Evolutionary conservation across 2,329 filamentous ascomycete species (phyloP), one percentile per base, ranked within the genome.

Genomic region (Alternaria atra): DNA sequence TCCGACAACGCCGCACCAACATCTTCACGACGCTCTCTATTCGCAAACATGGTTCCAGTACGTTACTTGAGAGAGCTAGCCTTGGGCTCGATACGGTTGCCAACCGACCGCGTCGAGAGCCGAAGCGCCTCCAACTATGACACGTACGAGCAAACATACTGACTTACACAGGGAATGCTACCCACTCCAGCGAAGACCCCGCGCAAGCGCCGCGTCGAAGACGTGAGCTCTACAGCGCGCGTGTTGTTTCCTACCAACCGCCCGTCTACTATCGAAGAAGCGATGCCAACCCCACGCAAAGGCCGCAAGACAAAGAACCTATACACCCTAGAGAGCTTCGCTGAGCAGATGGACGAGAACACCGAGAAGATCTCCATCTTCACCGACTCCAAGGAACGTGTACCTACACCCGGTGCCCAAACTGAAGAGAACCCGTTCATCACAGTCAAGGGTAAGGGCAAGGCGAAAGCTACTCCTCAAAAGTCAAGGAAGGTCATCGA

Each of bases 151-250:
- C 27, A 20, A 43, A 42, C 7, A 39, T 60, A 35, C 62, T 67
- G 50, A 67, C 44, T 25, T 9, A 13, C 25, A 15, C 55, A 68
- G 56, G 84, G 82, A 64, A 90, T 91, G 85, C 86, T 94, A 46
- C 91, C 90, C 15, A 94, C 92, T 3, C 92, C 92, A 2, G 86
- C 88, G 66, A 94, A 94, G 81, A 94, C 92, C 3, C 92, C 87
- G 3, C 85, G 85, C 77, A 92, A 91, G 81, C 85, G 85, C 65
- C 72, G 71, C 76, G 13, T 79, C 83, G 58, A 63, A 20, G 63
- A 65, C 29, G 70, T 84, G 52, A 78, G 81, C 51, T 73, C 80
- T 5, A 83, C 85, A 35, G 83, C 86, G 29, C 84, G 87, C 60
- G 79, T 84, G 29, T 76, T 87, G 29, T 88, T 87, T 71, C 83